phyloP scores from a whole-genome alignment of 2,329 filamentous ascomycete genomes.

The Fusarium palustre region DNA sequence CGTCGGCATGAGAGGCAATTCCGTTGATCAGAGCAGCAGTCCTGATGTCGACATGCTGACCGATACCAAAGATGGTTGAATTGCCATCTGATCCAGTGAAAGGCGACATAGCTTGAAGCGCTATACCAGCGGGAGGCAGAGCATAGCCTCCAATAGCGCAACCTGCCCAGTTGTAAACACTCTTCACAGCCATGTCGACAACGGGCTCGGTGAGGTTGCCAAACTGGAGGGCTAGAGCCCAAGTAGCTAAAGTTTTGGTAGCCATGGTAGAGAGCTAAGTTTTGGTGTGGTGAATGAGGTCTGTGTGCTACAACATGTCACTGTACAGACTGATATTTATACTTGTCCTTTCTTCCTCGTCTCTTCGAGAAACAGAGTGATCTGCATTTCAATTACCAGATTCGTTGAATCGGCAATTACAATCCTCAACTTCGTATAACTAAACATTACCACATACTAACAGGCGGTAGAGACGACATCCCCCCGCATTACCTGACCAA shows the following conservation, averaged over 20 bases:
- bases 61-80: slow-evolving; percentile 1
- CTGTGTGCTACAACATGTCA: not conserved
- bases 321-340: not conserved
- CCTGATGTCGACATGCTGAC: not conserved
- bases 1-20: slow-evolving; percentile 5
- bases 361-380: rapidly evolving
- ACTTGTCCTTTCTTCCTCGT: rapidly evolving
- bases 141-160: slow-evolving; percentile 11
- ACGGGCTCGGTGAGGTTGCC: slow-evolving; percentile 1
- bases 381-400: not conserved
- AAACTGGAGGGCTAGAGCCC: slow-evolving; percentile 7
- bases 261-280: not conserved
- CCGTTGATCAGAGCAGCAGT: slow-evolving; percentile 4
- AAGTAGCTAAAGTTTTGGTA: slow-evolving; percentile 3
- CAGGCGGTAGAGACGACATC: too few relatives aligned
- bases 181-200: not conserved
- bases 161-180: slow-evolving; percentile 9
- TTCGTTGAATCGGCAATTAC: not conserved
- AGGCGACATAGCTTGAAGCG: not conserved
- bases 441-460: not conserved
- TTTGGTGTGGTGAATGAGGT: not conserved
- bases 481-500: not conserved
- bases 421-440: not conserved
- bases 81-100: slow-evolving; percentile 3
- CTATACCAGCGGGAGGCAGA: not conserved